phyloP scores from a whole-genome alignment of 306 rosid species.

The Quercus aquifolioides region DNA sequence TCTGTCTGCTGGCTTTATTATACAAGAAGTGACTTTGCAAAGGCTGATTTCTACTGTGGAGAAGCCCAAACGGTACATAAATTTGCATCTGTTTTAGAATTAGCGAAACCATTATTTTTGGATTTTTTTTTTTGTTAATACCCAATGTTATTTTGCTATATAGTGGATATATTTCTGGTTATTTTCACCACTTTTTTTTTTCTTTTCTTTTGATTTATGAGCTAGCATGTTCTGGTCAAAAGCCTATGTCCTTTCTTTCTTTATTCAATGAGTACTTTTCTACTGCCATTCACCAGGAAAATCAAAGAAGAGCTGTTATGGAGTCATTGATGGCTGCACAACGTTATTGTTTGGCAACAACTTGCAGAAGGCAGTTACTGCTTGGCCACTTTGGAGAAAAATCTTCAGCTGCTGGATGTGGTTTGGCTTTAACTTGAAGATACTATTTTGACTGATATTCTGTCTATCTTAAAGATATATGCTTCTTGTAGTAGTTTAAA shows the following conservation, averaged over 20 bases:
- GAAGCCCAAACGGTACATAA: conserved; percentile 57
- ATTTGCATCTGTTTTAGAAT: background rate
- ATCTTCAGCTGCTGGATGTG: conserved; percentile 58
- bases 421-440: conserved; percentile 44
- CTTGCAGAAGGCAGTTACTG: conserved; percentile 83
- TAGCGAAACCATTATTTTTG: background rate
- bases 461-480: background rate
- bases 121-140: background rate
- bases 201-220: conserved; percentile 9
- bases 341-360: conserved; percentile 65
- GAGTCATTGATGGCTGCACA: conserved; percentile 77
- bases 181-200: too few species aligned
- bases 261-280: conserved; percentile 17
- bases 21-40: conserved; percentile 74
- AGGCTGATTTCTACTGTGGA: conserved; percentile 61
- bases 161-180: background rate
- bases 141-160: background rate
- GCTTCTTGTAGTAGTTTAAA: background rate
- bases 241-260: background rate
- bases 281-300: conserved; percentile 47
- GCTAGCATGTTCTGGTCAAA: conserved; percentile 22
- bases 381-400: conserved; percentile 82
- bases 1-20: conserved; percentile 94
- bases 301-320: conserved; percentile 70
- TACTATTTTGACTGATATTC: conserved; percentile 12